phyloP scores from a whole-genome alignment of 768 basidiomycete genomes.

The Sistotremastrum niveocremeum region DNA sequence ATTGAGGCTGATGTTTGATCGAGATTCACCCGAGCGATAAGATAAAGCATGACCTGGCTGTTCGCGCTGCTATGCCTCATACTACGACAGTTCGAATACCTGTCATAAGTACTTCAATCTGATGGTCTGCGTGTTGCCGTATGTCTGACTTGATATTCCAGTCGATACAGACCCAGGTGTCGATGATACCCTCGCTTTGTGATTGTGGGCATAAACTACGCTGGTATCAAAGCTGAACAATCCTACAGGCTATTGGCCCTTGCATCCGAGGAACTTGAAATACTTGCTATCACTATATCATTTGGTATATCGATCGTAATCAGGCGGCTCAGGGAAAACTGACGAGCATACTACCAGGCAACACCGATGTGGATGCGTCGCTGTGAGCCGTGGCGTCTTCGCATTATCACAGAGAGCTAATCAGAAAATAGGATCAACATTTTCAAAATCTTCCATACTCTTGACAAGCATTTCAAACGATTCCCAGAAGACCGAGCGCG shows the following conservation, averaged over 20 bases:
- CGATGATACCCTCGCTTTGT: slow-evolving; percentile 74
- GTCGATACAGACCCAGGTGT: slow-evolving; percentile 84
- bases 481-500: slow-evolving; percentile 38
- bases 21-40: too few species aligned
- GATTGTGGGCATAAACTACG: slow-evolving; percentile 12
- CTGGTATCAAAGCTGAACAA: background rate
- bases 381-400: slow-evolving; percentile 29
- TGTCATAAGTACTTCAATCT: too few species aligned
- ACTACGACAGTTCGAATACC: too few species aligned
- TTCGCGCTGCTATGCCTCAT: too few species aligned
- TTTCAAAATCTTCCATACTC: slow-evolving; percentile 57
- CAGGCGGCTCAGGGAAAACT: background rate
- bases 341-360: slow-evolving; percentile 34
- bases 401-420: background rate
- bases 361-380: slow-evolving; percentile 50
- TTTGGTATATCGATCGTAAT: slow-evolving; percentile 40
- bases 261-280: slow-evolving; percentile 71
- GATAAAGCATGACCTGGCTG: too few species aligned
- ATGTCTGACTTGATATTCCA: slow-evolving; percentile 13
- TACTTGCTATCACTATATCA: slow-evolving; percentile 60
- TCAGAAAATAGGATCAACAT: slow-evolving; percentile 44
- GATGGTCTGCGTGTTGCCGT: too few species aligned
- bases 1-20: too few species aligned
- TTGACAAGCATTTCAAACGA: slow-evolving; percentile 42
- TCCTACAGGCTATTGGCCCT: slow-evolving; percentile 53